Base-by-base conservation (phyloP, 257 asterid species). In the Capsicum pubescens region DNA sequence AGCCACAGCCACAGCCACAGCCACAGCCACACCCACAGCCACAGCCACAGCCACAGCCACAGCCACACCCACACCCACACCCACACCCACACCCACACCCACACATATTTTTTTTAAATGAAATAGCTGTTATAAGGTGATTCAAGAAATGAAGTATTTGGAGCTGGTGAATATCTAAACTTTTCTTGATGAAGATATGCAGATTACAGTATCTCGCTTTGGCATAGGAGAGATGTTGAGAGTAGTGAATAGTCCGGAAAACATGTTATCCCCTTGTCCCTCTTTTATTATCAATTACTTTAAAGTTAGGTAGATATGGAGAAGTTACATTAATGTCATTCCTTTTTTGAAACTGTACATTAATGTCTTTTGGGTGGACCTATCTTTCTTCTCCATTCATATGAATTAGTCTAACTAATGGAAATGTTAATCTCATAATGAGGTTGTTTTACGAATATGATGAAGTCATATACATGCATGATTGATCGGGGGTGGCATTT, bases 101-200 rank as follows among this genome's bases (percentile, higher is more conserved):
- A 26, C 32, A 1, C 32, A 26, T 1, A 26, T 26, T 26, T 26
- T 26, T 74, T 72, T 5, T n/a, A 8, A 2, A 8, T 50, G 3
- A 50, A 74, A 12, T 50, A n/a, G 81, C 61, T 74, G 81, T 26
- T 50, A 74, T 26, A 74, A 74, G 81, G 21, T 50, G 61, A 21
- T 74, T 52, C 61, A 21, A 44, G 61, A 52, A 50, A 74, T 50
- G 61, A 74, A 50, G 61, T 60, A 74, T 21, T 50, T 21, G 60
- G 81, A 50, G 21, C 61, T 50, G 61, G 81, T 74, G 81, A 50
- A 32, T 52, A 8, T 3, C 59, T 72, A 50, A 35, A 46, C 36
- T 26, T 21, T 50, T 19, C 61, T 74, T 52, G 81, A 26, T 21
- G 60, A 21, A 74, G 17, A 50, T 50, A 52, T 74, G 21, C 57